These are phyloP conservation scores for Haplosporangium gracile DNA, from an alignment of 192 early-diverging fungal genomes.

Conservation along the genomic window DNA sequence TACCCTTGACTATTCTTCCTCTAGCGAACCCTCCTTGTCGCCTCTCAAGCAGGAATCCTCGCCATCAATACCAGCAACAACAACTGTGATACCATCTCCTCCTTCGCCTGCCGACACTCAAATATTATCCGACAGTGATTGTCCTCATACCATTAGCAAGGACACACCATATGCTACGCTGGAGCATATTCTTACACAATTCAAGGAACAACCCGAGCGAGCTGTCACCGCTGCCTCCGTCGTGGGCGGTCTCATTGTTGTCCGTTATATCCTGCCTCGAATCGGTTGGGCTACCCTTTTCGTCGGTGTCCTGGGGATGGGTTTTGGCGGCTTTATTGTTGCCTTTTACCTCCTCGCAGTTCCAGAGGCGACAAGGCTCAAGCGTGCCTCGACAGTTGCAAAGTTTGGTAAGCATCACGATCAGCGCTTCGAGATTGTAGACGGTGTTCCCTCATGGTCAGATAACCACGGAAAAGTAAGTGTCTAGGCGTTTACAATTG, in stretches of 20 bases:
- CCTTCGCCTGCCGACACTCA: background rate
- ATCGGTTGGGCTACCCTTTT: constrained; percentile 20
- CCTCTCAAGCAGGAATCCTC: background rate
- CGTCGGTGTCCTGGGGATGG: constrained; percentile 34
- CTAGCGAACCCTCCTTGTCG: background rate
- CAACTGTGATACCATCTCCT: background rate
- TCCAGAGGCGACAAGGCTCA: constrained; percentile 29
- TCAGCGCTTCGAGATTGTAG: constrained; percentile 24
- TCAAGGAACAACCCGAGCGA: constrained; percentile 2
- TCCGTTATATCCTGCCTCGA: constrained; percentile 4
- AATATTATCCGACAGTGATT: background rate
- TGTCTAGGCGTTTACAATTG: background rate
- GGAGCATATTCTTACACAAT: background rate
- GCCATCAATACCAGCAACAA: background rate
- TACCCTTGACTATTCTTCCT: background rate
- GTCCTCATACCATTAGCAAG: background rate
- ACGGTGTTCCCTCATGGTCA: constrained; percentile 25
- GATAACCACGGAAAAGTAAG: constrained; percentile 8
- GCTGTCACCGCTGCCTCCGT: background rate
- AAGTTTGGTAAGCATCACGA: constrained; percentile 29
- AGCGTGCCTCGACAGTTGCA: constrained; percentile 35
- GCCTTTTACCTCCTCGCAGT: constrained; percentile 46
- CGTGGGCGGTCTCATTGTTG: constrained; percentile 8
- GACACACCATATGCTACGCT: background rate
- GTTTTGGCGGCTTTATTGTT: constrained; percentile 33